A percentile compares a stretch with the other conserved stretches of the same genome.
Conservation (phyloP, 2,329 filamentous ascomycete genomes). For the Bisporella sp. region DNA sequence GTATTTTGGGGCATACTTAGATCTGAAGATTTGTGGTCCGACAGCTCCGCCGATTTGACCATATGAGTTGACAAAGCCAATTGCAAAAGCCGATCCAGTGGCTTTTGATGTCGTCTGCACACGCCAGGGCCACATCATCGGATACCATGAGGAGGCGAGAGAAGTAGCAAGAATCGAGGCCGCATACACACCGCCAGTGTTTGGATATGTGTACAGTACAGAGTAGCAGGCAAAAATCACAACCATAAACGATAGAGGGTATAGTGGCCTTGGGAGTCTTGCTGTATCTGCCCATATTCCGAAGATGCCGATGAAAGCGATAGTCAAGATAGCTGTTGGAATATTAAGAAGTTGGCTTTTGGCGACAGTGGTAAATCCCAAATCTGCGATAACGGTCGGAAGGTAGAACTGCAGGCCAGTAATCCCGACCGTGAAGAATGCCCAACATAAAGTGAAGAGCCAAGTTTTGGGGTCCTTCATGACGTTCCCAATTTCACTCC, state of each 20-base stretch:
- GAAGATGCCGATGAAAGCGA: conserved; percentile 35
- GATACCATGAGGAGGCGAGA: conserved; percentile 36
- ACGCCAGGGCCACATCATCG: conserved; percentile 45
- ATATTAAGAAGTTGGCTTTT: conserved; percentile 42
- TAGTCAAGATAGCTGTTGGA: conserved; percentile 35
- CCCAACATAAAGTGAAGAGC: conserved; percentile 39
- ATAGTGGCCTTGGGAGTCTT: conserved; percentile 35
- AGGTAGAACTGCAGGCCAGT: conserved; percentile 36
- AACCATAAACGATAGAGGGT: conserved; percentile 35
- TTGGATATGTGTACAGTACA: conserved; percentile 39
- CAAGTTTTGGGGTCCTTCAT: conserved; percentile 37
- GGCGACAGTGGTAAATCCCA: conserved; percentile 35
- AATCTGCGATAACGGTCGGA: conserved; percentile 35
- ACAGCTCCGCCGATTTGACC: conserved; percentile 42
- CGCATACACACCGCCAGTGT: conserved; percentile 38
- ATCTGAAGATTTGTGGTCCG: conserved; percentile 39
- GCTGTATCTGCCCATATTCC: conserved; percentile 37
- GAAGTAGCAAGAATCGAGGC: conserved; percentile 38
- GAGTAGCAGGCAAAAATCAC: conserved; percentile 38
- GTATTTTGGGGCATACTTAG: conserved; percentile 39
- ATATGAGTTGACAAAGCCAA: conserved; percentile 43
- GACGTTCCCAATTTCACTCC: conserved; percentile 30
- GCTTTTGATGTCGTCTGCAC: conserved; percentile 39
- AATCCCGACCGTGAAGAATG: conserved; percentile 36
- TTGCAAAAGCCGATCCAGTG: conserved; percentile 42